Percentiles rank a stretch among this genome's conserved stretches.
These are phyloP conservation scores for Lotus japonicus DNA, from an alignment of 306 rosid species.

Conservation along the genomic window DNA sequence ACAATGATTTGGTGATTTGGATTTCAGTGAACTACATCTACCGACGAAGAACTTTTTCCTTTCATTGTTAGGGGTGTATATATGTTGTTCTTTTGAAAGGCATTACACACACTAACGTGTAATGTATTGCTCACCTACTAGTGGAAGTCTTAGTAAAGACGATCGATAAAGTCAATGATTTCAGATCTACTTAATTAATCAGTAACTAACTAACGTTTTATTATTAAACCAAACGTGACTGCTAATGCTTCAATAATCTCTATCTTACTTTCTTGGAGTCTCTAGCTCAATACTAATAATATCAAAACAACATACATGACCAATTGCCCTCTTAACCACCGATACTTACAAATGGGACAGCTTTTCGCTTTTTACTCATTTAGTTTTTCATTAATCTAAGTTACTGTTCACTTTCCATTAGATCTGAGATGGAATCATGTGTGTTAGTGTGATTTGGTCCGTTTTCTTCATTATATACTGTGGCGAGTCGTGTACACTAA, in stretches of 20 bases:
- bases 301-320: background rate
- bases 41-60: background rate
- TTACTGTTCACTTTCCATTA: background rate
- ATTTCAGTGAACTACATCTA: conserved; percentile 3
- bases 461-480: background rate
- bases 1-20: background rate
- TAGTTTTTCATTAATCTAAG: background rate
- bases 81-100: background rate
- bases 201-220: conserved; percentile 26
- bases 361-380: background rate
- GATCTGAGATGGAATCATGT: background rate
- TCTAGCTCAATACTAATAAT: background rate
- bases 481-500: too few relatives aligned
- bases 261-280: background rate
- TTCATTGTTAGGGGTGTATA: background rate
- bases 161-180: conserved; percentile 28
- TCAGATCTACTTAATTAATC: conserved; percentile 17
- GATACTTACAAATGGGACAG: background rate
- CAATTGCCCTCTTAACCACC: conserved; percentile 17
- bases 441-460: background rate
- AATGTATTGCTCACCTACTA: conserved; percentile 19
- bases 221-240: conserved; percentile 11
- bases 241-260: background rate
- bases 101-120: conserved; percentile 11
- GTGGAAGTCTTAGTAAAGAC: conserved; percentile 25